phyloP scores from a whole-genome alignment of 768 basidiomycete genomes.

The Suillus plorans region DNA sequence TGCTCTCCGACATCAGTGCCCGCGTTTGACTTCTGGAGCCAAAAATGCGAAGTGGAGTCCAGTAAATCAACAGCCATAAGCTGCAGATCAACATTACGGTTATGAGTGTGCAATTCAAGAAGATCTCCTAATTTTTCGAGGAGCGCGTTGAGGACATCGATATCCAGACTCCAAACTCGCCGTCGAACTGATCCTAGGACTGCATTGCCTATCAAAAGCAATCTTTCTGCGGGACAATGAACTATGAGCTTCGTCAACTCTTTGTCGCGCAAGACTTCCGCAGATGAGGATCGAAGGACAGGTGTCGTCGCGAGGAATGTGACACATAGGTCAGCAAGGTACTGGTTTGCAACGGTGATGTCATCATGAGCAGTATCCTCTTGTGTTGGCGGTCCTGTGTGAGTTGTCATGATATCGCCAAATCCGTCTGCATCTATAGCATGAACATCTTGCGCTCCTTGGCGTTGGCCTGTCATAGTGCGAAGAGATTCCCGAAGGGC shows the following conservation, averaged over 20 bases:
- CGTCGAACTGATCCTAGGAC: slow-evolving; percentile 56
- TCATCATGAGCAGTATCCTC: slow-evolving; percentile 28
- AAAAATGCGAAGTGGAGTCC: slow-evolving; percentile 61
- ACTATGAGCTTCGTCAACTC: slow-evolving; percentile 55
- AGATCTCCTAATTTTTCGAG: slow-evolving; percentile 54
- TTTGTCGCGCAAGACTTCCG: slow-evolving; percentile 61
- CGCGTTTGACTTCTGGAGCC: slow-evolving; percentile 39
- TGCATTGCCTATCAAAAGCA: slow-evolving; percentile 57
- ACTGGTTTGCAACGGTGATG: slow-evolving; percentile 29
- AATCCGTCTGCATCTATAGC: slow-evolving; percentile 57
- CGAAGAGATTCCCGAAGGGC: slow-evolving; percentile 44
- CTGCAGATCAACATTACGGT: slow-evolving; percentile 52
- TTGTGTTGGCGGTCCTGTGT: slow-evolving; percentile 29
- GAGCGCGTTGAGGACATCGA: slow-evolving; percentile 50
- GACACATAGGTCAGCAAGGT: slow-evolving; percentile 52
- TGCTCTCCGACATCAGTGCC: slow-evolving; percentile 40
- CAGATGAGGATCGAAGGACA: slow-evolving; percentile 56
- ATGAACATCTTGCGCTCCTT: slow-evolving; percentile 26
- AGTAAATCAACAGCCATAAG: slow-evolving; percentile 60
- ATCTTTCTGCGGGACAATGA: slow-evolving; percentile 49
- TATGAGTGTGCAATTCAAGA: slow-evolving; percentile 53
- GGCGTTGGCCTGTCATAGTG: slow-evolving; percentile 23
- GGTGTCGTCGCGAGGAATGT: slow-evolving; percentile 64
- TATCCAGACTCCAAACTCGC: slow-evolving; percentile 52
- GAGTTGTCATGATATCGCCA: slow-evolving; percentile 46